Conservation (phyloP, 768 basidiomycete genomes). For the Dacryopinax spathularia region DNA sequence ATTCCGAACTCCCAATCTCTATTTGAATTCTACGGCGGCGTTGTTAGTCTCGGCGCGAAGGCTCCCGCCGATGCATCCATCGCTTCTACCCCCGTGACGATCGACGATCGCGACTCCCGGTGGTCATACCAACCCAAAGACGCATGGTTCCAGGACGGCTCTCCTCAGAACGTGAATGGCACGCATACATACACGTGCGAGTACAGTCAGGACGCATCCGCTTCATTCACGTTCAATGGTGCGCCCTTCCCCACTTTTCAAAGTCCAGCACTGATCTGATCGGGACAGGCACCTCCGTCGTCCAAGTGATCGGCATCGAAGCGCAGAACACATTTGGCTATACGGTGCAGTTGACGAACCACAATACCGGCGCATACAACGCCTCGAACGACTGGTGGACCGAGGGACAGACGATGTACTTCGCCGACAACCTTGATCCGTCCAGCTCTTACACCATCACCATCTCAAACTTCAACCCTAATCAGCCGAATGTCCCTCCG, state of each 20-base stretch:
- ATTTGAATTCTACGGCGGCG: not conserved
- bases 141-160: not conserved
- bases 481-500: not conserved
- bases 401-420: conserved; percentile 2
- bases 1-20: not conserved
- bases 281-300: not conserved
- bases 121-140: not conserved
- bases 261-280: not conserved
- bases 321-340: not conserved
- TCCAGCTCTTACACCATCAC: not conserved
- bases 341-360: not conserved
- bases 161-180: not conserved
- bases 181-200: not conserved
- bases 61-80: not conserved
- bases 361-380: not conserved
- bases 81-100: not conserved
- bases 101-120: not conserved
- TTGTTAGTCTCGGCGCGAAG: not conserved
- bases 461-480: not conserved
- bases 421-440: not conserved
- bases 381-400: not conserved
- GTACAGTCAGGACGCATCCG: not conserved
- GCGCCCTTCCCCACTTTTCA: not conserved
- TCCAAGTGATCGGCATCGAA: not conserved
- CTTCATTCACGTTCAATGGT: not conserved